Evolutionary conservation across 345 rosid genomes (phyloP).

Genomic region (Pistacia integerrima): DNA sequence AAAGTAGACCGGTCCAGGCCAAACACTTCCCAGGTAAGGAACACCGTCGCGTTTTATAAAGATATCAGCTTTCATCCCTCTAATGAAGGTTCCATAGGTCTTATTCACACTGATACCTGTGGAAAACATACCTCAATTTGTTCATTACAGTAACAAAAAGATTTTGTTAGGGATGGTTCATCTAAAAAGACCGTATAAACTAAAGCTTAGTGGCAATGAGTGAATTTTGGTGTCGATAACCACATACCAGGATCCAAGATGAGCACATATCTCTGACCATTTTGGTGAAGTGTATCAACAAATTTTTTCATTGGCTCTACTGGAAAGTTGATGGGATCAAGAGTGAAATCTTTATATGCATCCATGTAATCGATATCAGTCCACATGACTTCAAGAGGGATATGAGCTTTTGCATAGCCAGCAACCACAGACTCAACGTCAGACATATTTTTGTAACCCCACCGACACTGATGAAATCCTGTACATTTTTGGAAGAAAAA

Average conservation of each 20-base stretch:
- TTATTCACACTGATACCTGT: conserved; percentile 1
- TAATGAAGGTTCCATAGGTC: conserved; percentile 5
- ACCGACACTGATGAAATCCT: conserved; percentile 55
- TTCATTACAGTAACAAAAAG: background rate
- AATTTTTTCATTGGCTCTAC: conserved; percentile 28
- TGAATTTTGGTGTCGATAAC: background rate
- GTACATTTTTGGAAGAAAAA: background rate
- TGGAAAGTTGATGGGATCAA: conserved; percentile 44
- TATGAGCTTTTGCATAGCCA: conserved; percentile 45
- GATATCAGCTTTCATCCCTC: conserved; percentile 5
- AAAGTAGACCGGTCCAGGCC: conserved; percentile 37
- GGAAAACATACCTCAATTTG: background rate
- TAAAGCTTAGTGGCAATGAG: background rate
- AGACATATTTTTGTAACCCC: conserved; percentile 39
- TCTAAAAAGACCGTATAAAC: too few species aligned
- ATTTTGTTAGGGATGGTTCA: too few species aligned
- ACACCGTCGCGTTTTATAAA: background rate
- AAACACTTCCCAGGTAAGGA: conserved; percentile 3
- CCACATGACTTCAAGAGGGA: conserved; percentile 59
- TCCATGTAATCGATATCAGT: conserved; percentile 57
- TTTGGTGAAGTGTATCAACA: conserved; percentile 33
- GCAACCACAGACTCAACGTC: conserved; percentile 39
- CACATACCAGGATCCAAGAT: conserved; percentile 35
- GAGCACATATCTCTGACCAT: conserved; percentile 45
- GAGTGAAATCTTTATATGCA: conserved; percentile 45